A percentile compares a stretch with the other conserved stretches of the same genome.
phyloP scores from a whole-genome alignment of 2,329 filamentous ascomycete species.

The Talaromyces sp. region DNA sequence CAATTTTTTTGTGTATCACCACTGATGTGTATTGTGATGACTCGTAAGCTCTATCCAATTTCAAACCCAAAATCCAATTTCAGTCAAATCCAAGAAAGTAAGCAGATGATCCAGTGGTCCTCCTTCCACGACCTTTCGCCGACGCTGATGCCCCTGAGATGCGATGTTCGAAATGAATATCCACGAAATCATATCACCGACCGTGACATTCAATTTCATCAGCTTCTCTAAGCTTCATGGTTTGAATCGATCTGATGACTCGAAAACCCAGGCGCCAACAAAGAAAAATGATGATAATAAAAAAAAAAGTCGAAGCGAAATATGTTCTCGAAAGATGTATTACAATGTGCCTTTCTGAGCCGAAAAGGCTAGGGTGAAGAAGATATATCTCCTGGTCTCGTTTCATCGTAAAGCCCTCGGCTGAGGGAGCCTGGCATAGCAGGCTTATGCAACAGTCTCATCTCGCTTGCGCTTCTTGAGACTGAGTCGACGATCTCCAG shows the following conservation, averaged over 20 bases:
- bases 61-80: slow-evolving; percentile 1
- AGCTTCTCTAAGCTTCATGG: neutral
- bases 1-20: slow-evolving; percentile 25
- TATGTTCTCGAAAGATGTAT: slow-evolving; percentile 21
- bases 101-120: slow-evolving; percentile 13
- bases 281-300: slow-evolving; percentile 18
- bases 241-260: slow-evolving; percentile 17
- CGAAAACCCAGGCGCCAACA: slow-evolving; percentile 20
- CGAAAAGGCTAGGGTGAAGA: slow-evolving; percentile 17
- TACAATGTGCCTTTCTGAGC: slow-evolving; percentile 16
- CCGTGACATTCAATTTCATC: slow-evolving; percentile 7
- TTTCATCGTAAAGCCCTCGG: slow-evolving; percentile 35
- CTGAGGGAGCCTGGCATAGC: neutral
- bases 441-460: slow-evolving; percentile 54
- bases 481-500: slow-evolving; percentile 45
- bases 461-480: slow-evolving; percentile 79
- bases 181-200: slow-evolving; percentile 6
- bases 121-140: slow-evolving; percentile 9
- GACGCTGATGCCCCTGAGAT: slow-evolving; percentile 13
- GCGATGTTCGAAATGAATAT: slow-evolving; percentile 9
- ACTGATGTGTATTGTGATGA: slow-evolving; percentile 1
- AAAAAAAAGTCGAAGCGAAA: slow-evolving; percentile 17
- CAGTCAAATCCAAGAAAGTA: neutral
- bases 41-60: slow-evolving; percentile 20
- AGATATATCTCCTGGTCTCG: slow-evolving; percentile 41